Base-by-base conservation (phyloP, 192 early-diverging fungal species). In the Rhizoclosmatium globosum region DNA sequence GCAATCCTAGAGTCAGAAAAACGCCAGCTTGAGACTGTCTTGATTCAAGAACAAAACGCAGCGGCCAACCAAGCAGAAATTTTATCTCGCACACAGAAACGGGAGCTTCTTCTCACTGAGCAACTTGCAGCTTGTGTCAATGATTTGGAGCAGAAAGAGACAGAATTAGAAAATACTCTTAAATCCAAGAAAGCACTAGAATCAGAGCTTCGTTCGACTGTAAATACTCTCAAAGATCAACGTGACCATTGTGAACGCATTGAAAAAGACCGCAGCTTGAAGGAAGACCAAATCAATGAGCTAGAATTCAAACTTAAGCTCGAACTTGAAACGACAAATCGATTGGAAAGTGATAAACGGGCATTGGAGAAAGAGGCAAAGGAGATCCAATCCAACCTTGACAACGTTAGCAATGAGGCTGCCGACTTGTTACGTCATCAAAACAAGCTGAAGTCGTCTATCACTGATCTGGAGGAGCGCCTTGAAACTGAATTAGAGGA, bases 51-150 rank as follows among this genome's bases (percentile, higher is more conserved):
- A 81, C 87, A 92, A 62, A 91, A 90, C 64, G 86, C 93, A 0
- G 91, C 93, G 6, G 85, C 91, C 56, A 93, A 95, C 77, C 93
- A 95, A 77, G 94, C 93, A 44, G 95, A 93, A 82, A 95, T 95
- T 42, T 83, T 97, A 58, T 84, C 91, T 48, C 88, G 95, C 59
- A 93, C 95, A 2, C 95, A 95, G 68, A 88, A 92, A 64, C 89
- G 94, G 6, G 85, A 87, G 60, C 81, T 89, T 31, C 83, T 82
- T 21, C 76, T 90, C 13, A 81, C 80, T 21, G 87, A 89, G 2
- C 79, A 82, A 74, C 76, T 90, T 58, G 71, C 76, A 9, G 83
- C 86, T 38, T 68, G 82, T 50, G 64, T 78, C 6, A 79, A 75
- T 3, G 82, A 86, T 19, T 57, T 90, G 38, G 88, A 90, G 71